Conservation (phyloP, 768 basidiomycete genomes). For the Phlegmacium glaucopus region DNA sequence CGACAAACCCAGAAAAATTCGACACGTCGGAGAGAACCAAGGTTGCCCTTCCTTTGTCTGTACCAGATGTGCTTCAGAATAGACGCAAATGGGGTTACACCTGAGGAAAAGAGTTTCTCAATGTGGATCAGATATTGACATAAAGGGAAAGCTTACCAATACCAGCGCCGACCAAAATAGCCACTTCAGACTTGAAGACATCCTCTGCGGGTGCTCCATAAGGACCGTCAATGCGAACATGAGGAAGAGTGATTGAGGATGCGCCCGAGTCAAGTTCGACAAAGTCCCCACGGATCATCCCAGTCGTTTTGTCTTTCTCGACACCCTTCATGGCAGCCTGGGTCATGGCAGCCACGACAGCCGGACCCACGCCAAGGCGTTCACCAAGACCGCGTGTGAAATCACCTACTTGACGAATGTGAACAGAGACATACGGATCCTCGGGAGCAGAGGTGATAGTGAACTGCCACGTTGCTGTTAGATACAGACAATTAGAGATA, state of each 20-base stretch:
- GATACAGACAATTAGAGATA: slow-evolving; percentile 3
- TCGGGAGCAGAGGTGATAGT: slow-evolving; percentile 95
- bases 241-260: slow-evolving; percentile 54
- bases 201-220: slow-evolving; percentile 94
- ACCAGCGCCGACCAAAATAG: slow-evolving; percentile 89
- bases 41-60: slow-evolving; percentile 71
- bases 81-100: slow-evolving; percentile 92
- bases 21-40: slow-evolving; percentile 81
- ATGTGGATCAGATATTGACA: not conserved
- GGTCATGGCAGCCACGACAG: slow-evolving; percentile 76
- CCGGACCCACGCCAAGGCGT: slow-evolving; percentile 78
- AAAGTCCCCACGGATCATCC: slow-evolving; percentile 67
- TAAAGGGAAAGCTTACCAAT: slow-evolving; percentile 56
- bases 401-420: slow-evolving; percentile 93
- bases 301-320: slow-evolving; percentile 54
- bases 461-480: slow-evolving; percentile 49
- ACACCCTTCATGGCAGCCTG: slow-evolving; percentile 72
- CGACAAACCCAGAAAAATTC: slow-evolving; percentile 96
- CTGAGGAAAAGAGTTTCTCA: slow-evolving; percentile 26
- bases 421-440: slow-evolving; percentile 88
- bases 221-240: slow-evolving; percentile 82
- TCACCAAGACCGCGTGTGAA: slow-evolving; percentile 82
- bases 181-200: slow-evolving; percentile 82
- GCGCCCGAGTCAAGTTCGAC: slow-evolving; percentile 66
- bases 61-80: slow-evolving; percentile 98